Evolutionary conservation across 495 filamentous ascomycete species (phyloP).

Genomic region (Hamigera avellanea): DNA sequence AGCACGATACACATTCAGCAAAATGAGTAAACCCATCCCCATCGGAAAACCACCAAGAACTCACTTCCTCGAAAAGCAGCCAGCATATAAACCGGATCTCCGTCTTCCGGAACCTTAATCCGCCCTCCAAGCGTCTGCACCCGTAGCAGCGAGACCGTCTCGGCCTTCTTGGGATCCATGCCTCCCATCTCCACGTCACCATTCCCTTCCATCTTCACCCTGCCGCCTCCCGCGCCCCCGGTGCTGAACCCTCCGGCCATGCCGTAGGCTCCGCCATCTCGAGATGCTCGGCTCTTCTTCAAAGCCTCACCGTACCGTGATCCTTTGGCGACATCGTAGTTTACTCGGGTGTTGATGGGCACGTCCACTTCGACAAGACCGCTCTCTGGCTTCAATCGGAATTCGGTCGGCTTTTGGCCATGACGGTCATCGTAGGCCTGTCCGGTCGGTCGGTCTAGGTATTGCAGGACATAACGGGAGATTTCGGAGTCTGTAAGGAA

Average conservation of each 20-base stretch:
- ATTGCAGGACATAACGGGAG: constrained; percentile 56
- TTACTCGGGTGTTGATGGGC: constrained; percentile 45
- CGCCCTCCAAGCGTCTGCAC: constrained; percentile 54
- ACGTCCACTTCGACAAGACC: constrained; percentile 69
- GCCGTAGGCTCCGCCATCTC: constrained; percentile 46
- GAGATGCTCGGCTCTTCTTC: constrained; percentile 38
- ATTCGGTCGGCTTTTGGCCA: constrained; percentile 41
- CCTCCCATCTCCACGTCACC: constrained; percentile 28
- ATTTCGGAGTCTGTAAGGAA: constrained; percentile 44
- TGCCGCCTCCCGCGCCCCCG: constrained; percentile 11
- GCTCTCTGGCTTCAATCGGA: constrained; percentile 56
- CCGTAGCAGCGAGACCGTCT: constrained; percentile 20
- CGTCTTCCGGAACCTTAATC: constrained; percentile 43
- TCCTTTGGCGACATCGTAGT: constrained; percentile 56
- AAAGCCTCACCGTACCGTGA: constrained; percentile 56
- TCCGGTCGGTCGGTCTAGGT: constrained; percentile 38
- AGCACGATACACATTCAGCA: constrained; percentile 3
- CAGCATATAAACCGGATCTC: constrained; percentile 58
- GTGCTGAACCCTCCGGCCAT: constrained; percentile 49
- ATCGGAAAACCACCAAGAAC: constrained; percentile 10
- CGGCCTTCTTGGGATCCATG: constrained; percentile 24
- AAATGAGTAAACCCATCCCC: no score
- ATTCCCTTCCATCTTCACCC: constrained; percentile 20
- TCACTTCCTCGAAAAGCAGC: constrained; percentile 55
- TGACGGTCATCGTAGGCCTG: constrained; percentile 44